Conservation (phyloP, 2,329 filamentous ascomycete genomes). For the Diaporthe citri region DNA sequence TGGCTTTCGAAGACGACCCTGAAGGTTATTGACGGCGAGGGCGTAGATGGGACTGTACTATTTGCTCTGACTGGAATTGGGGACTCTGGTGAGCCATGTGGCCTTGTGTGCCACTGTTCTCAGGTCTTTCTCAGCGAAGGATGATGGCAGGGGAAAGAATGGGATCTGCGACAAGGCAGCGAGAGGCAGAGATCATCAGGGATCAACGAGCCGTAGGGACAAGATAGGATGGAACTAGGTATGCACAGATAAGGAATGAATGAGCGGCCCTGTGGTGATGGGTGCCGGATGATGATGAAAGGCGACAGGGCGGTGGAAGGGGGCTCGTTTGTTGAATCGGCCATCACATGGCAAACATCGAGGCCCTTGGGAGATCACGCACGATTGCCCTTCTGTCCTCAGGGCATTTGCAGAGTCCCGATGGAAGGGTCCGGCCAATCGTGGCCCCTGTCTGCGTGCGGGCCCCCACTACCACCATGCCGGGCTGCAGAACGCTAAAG, state of each 20-base stretch:
- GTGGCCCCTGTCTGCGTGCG: neutral
- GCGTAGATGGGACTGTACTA: neutral
- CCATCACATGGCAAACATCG: slow-evolving; percentile 32
- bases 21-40: neutral
- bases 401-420: slow-evolving; percentile 30
- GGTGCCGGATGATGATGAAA: neutral
- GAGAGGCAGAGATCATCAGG: neutral
- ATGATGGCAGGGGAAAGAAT: slow-evolving; percentile 1
- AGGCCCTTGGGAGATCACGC: neutral
- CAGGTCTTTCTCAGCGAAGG: slow-evolving; percentile 4
- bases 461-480: slow-evolving; percentile 11
- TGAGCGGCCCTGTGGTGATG: neutral
- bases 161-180: neutral
- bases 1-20: neutral
- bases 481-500: slow-evolving; percentile 27
- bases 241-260: slow-evolving; percentile 15
- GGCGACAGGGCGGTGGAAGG: neutral
- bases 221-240: slow-evolving; percentile 1
- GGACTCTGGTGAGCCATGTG: slow-evolving; percentile 32
- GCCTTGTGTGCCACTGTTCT: slow-evolving; percentile 25
- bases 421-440: slow-evolving; percentile 28
- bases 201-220: neutral
- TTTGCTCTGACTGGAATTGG: slow-evolving; percentile 8
- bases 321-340: neutral
- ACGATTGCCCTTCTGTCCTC: slow-evolving; percentile 34